Percentiles rank a stretch among this genome's conserved stretches.
phyloP scores from a whole-genome alignment of 1,284 basidiomycete genomes.

The Xanthoconium separans region DNA sequence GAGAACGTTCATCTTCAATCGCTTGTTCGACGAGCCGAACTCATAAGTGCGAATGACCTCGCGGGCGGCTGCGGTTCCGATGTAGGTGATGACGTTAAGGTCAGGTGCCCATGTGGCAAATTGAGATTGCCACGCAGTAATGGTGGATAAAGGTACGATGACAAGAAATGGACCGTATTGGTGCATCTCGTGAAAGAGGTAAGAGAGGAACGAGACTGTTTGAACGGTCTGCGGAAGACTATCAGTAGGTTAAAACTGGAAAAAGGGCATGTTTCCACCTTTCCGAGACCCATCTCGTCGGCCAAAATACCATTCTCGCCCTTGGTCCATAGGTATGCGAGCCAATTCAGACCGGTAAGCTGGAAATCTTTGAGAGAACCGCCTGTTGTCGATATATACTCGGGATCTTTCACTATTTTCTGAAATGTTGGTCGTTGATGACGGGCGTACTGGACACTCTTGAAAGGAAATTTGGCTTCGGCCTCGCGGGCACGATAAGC shows the following conservation, averaged over 20 bases:
- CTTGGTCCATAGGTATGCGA: conserved; percentile 93
- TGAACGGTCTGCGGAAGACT: conserved; percentile 74
- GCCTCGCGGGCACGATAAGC: conserved; percentile 79
- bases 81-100: conserved; percentile 96
- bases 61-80: conserved; percentile 85
- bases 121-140: conserved; percentile 97
- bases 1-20: conserved; percentile 95
- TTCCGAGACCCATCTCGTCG: conserved; percentile 99
- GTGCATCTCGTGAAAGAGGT: conserved; percentile 89
- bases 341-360: conserved; percentile 97
- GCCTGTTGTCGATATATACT: conserved; percentile 78
- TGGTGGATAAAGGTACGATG: conserved; percentile 96
- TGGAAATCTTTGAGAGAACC: conserved; percentile 97
- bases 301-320: conserved; percentile 97
- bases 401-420: conserved; percentile 89
- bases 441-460: conserved; percentile 72
- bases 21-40: conserved; percentile 84
- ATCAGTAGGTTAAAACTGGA: conserved; percentile 13
- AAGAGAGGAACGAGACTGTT: conserved; percentile 94
- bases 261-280: conserved; percentile 46
- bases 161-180: conserved; percentile 98
- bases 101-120: conserved; percentile 96
- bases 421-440: conserved; percentile 79
- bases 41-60: conserved; percentile 93
- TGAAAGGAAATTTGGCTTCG: conserved; percentile 83